Evolutionary conservation across 331 rosid genomes (phyloP).

Genomic region (Malus hybrid): DNA sequence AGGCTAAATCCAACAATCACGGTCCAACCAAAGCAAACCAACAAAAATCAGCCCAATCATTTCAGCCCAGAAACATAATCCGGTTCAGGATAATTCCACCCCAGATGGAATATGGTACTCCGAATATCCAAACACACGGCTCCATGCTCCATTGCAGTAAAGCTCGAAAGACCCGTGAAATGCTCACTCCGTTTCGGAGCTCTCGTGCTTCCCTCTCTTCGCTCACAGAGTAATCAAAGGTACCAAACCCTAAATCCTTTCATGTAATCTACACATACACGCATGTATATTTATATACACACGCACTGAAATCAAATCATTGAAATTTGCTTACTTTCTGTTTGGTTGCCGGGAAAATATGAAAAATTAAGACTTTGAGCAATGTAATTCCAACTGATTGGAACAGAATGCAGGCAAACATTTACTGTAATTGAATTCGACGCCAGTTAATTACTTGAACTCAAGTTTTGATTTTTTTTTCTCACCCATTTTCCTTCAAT

Average conservation of each 20-base stretch:
- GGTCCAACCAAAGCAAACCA: background rate
- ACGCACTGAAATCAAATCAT: background rate
- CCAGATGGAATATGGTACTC: background rate
- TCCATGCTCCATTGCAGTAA: background rate
- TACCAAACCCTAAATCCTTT: background rate
- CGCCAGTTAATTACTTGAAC: background rate
- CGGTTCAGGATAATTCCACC: background rate
- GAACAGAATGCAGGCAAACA: no score
- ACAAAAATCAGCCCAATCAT: background rate
- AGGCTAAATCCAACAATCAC: background rate
- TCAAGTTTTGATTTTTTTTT: no score
- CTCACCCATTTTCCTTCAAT: no score
- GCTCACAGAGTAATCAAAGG: constrained; percentile 7
- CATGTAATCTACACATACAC: background rate
- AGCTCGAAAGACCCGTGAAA: background rate
- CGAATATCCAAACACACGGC: background rate
- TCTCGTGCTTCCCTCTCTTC: background rate
- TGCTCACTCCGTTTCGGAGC: background rate
- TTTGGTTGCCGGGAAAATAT: background rate
- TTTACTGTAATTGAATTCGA: background rate
- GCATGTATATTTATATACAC: background rate
- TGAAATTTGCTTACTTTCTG: background rate
- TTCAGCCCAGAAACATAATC: background rate
- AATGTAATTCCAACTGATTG: background rate
- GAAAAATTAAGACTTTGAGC: background rate